Conservation (phyloP, 2,329 filamentous ascomycete genomes). For the Podosphaera aphanis region DNA sequence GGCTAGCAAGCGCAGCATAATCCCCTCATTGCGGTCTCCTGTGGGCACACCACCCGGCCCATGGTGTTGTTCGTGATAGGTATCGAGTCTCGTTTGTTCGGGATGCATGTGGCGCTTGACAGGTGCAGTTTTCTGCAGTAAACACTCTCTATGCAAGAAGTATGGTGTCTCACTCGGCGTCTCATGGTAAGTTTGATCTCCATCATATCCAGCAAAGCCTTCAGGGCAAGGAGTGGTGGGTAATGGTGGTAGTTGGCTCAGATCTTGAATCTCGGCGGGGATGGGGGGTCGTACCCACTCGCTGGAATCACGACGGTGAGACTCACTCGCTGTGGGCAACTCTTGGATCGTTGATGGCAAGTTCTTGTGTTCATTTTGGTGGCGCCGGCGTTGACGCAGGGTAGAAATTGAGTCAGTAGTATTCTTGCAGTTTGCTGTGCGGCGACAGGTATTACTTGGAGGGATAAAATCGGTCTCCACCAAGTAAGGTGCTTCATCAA, state of each 20-base stretch:
- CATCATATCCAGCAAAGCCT: conserved; percentile 12
- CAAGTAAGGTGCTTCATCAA: conserved; percentile 46
- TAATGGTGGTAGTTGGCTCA: conserved; percentile 11
- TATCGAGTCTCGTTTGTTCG: conserved; percentile 5
- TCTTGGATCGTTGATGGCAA: conserved; percentile 3
- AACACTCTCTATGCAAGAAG: conserved; percentile 13
- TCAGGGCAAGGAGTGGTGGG: conserved; percentile 15
- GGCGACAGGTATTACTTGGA: conserved; percentile 44
- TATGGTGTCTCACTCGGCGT: conserved; percentile 15
- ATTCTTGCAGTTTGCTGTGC: conserved; percentile 55
- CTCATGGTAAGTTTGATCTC: conserved; percentile 13
- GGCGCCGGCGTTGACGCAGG: conserved; percentile 7
- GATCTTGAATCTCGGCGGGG: conserved; percentile 7
- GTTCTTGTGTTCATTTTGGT: not conserved
- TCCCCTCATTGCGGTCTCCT: conserved; percentile 25
- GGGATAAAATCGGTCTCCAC: conserved; percentile 45
- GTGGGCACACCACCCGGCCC: conserved; percentile 20
- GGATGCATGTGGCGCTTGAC: conserved; percentile 9
- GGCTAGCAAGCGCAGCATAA: conserved; percentile 31
- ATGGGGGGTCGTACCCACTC: conserved; percentile 16
- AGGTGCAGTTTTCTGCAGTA: conserved; percentile 15
- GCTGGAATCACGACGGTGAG: conserved; percentile 12
- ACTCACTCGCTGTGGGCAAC: conserved; percentile 13
- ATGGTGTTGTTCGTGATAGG: conserved; percentile 8
- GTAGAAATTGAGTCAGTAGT: conserved; percentile 25